phyloP scores from a whole-genome alignment of 2,329 filamentous ascomycete genomes.

The Dactylonectria estremocensis region DNA sequence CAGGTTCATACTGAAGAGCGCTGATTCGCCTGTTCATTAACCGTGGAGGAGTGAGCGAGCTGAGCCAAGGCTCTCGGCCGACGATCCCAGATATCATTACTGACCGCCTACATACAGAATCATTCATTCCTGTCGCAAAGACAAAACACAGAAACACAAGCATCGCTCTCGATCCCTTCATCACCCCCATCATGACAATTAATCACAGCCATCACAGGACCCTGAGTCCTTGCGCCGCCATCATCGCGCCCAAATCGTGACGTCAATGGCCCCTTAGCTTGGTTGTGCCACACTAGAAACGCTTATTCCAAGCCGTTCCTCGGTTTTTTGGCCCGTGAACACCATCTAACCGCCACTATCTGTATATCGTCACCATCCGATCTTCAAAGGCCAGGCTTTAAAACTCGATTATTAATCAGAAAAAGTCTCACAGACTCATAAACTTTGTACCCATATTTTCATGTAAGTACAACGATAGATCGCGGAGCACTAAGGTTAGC shows the following conservation, averaged over 20 bases:
- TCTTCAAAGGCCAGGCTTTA: no score
- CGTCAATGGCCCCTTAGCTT: slow-evolving; percentile 34
- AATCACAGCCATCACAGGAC: slow-evolving; percentile 36
- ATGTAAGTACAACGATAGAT: no score
- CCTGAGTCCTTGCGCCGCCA: neutral
- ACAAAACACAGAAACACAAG: neutral
- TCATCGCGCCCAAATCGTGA: slow-evolving; percentile 25
- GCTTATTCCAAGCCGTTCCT: neutral
- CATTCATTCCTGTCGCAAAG: neutral
- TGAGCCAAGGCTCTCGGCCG: slow-evolving; percentile 6
- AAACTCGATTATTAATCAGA: no score
- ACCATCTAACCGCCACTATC: neutral
- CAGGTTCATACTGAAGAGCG: neutral
- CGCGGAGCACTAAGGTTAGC: neutral
- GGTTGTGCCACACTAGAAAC: slow-evolving; percentile 1
- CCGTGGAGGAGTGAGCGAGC: neutral
- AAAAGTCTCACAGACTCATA: no score
- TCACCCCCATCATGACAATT: slow-evolving; percentile 26
- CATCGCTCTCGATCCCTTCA: slow-evolving; percentile 14
- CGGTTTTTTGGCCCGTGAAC: neutral
- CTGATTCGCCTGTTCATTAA: neutral
- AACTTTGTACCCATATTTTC: no score
- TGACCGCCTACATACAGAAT: neutral
- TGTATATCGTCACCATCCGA: no score
- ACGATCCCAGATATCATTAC: neutral